Evolutionary conservation across 2,329 filamentous ascomycete genomes (phyloP).

Genomic region (Sporothrix brasiliensis): DNA sequence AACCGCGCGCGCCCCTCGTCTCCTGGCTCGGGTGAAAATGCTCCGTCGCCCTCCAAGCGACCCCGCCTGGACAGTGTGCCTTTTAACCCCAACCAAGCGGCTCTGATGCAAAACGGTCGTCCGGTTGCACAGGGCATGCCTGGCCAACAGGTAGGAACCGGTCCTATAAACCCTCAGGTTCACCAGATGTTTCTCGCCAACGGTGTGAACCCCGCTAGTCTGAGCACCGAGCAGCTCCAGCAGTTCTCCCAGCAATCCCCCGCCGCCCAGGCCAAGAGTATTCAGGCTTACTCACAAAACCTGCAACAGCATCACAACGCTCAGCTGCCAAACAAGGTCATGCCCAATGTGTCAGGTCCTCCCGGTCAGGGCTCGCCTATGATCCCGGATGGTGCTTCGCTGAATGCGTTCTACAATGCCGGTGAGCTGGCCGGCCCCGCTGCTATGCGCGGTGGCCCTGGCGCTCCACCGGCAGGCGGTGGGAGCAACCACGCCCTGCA

Average conservation of each 20-base stretch:
- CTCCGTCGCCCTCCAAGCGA: constrained; percentile 88
- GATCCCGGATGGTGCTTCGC: constrained; percentile 67
- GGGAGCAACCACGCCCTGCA: constrained; percentile 78
- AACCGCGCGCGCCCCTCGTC: constrained; percentile 80
- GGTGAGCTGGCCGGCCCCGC: constrained; percentile 60
- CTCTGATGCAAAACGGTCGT: constrained; percentile 74
- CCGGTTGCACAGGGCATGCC: constrained; percentile 70
- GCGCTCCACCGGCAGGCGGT: constrained; percentile 52
- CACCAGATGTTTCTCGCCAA: constrained; percentile 66
- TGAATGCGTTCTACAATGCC: constrained; percentile 65
- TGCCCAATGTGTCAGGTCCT: constrained; percentile 72
- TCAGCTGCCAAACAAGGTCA: constrained; percentile 79
- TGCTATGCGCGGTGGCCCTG: constrained; percentile 61
- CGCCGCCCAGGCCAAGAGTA: constrained; percentile 75
- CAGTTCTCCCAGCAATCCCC: constrained; percentile 58
- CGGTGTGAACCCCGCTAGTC: constrained; percentile 73
- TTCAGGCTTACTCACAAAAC: constrained; percentile 84
- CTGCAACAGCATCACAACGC: constrained; percentile 79
- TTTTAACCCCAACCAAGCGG: constrained; percentile 71
- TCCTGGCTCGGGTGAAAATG: constrained; percentile 80
- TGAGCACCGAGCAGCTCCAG: constrained; percentile 77
- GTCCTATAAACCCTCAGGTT: constrained; percentile 53
- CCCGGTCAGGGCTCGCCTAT: constrained; percentile 80
- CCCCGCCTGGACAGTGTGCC: constrained; percentile 75
- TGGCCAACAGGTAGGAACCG: constrained; percentile 65